Evolutionary conservation across 148 eudicot genomes (phyloP).

Genomic region (Silene conica): DNA sequence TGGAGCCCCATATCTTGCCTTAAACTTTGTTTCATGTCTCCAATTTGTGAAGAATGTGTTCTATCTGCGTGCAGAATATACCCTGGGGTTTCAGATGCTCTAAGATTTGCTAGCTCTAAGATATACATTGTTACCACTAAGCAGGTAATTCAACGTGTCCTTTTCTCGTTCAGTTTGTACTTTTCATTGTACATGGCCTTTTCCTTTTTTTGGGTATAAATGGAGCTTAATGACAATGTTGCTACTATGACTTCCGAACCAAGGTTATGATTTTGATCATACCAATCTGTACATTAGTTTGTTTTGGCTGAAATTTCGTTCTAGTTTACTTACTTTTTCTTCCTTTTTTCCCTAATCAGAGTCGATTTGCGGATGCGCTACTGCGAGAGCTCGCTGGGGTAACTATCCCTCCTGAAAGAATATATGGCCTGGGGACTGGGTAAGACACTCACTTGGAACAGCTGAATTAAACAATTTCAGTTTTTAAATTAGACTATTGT

Average conservation of each 20-base stretch:
- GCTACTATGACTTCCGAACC: not conserved
- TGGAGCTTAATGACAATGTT: not conserved
- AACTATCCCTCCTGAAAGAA: conserved; percentile 79
- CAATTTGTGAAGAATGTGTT: not conserved
- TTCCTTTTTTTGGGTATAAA: not conserved
- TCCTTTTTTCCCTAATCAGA: conserved; percentile 32
- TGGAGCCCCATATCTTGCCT: not conserved
- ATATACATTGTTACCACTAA: conserved; percentile 92
- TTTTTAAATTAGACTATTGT: not conserved
- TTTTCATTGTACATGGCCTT: not conserved
- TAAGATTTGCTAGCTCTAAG: conserved; percentile 80
- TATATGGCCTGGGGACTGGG: conserved; percentile 94
- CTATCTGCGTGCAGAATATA: conserved; percentile 70
- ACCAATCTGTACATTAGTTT: not conserved
- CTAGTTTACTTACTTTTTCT: conserved; percentile 4
- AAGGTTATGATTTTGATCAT: not conserved
- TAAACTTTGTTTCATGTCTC: not conserved
- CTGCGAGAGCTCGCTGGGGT: conserved; percentile 88
- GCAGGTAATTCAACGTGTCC: conserved; percentile 43
- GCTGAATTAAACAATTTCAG: not conserved
- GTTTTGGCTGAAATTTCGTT: not conserved
- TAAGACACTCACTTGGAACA: conserved; percentile 28
- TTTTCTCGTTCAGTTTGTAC: not conserved
- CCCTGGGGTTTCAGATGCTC: conserved; percentile 94
- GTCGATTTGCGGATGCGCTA: conserved; percentile 92